Evolutionary conservation across 495 filamentous ascomycete genomes (phyloP).

Genomic region (Choiromyces venosus): DNA sequence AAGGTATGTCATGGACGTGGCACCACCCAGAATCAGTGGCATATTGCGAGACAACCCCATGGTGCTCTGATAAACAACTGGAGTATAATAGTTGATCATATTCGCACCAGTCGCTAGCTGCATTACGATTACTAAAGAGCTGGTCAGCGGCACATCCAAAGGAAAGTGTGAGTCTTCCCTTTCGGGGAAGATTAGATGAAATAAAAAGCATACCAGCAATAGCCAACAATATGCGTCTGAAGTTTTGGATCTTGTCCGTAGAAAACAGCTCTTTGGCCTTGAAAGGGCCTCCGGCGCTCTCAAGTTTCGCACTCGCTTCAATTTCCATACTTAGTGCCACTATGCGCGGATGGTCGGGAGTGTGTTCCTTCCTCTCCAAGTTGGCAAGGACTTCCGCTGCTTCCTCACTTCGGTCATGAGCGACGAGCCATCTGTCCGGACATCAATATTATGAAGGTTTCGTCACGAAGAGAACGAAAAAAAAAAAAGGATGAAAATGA

Average conservation of each 20-base stretch:
- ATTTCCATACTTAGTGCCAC: conserved; percentile 48
- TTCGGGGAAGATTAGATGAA: no score
- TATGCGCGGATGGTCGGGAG: conserved; percentile 46
- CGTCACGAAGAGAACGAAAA: no score
- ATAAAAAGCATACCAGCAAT: conserved; percentile 51
- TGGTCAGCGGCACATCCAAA: not conserved
- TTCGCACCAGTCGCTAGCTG: conserved; percentile 47
- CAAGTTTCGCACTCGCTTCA: conserved; percentile 47
- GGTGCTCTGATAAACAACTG: conserved; percentile 51
- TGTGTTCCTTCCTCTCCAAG: conserved; percentile 48
- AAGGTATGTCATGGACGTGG: conserved; percentile 46
- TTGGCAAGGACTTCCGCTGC: conserved; percentile 48
- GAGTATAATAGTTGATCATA: conserved; percentile 53
- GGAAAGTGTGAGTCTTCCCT: not conserved
- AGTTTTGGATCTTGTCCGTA: conserved; percentile 51
- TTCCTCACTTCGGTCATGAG: conserved; percentile 45
- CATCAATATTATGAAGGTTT: no score
- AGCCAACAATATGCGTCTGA: conserved; percentile 51
- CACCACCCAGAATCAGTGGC: conserved; percentile 51
- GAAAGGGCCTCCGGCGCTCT: conserved; percentile 48
- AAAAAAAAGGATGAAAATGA: no score
- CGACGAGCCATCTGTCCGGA: conserved; percentile 42
- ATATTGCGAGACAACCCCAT: conserved; percentile 52
- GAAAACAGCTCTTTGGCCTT: conserved; percentile 50
- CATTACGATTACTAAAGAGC: conserved; percentile 20